These are phyloP conservation scores for Canavalia ensiformis DNA, from an alignment of 306 rosid species.

Conservation along the genomic window DNA sequence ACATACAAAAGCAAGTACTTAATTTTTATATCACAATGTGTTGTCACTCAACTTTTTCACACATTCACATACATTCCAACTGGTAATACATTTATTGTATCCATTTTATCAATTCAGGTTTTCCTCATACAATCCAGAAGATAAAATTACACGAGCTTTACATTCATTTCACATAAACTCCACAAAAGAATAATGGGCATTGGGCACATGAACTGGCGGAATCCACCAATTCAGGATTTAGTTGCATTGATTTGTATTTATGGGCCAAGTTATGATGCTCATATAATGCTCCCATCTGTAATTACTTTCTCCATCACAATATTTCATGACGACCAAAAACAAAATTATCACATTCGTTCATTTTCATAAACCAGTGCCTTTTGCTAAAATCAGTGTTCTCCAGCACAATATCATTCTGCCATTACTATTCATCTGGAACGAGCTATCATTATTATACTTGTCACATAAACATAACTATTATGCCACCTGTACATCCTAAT, in stretches of 20 bases:
- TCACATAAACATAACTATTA: conserved; percentile 13
- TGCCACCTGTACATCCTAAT: background rate
- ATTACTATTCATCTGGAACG: background rate
- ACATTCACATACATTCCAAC: too few species aligned
- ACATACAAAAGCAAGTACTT: too few species aligned
- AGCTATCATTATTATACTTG: background rate
- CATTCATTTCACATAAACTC: background rate
- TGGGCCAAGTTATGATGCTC: background rate
- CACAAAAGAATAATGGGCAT: background rate
- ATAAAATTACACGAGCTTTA: background rate
- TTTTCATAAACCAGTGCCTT: background rate
- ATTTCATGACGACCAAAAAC: too few species aligned
- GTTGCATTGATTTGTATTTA: background rate
- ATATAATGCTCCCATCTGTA: background rate
- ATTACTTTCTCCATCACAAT: background rate
- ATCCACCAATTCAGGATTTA: background rate
- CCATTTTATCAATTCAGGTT: background rate
- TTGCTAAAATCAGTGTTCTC: background rate
- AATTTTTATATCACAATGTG: too few species aligned
- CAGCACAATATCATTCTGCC: background rate
- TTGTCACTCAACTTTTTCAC: too few species aligned
- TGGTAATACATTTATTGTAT: too few species aligned
- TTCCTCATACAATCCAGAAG: background rate
- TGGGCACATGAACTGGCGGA: background rate
- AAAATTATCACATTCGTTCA: too few species aligned